These are phyloP conservation scores for Suillus luteus DNA, from an alignment of 768 basidiomycete genomes.

Conservation along the genomic window DNA sequence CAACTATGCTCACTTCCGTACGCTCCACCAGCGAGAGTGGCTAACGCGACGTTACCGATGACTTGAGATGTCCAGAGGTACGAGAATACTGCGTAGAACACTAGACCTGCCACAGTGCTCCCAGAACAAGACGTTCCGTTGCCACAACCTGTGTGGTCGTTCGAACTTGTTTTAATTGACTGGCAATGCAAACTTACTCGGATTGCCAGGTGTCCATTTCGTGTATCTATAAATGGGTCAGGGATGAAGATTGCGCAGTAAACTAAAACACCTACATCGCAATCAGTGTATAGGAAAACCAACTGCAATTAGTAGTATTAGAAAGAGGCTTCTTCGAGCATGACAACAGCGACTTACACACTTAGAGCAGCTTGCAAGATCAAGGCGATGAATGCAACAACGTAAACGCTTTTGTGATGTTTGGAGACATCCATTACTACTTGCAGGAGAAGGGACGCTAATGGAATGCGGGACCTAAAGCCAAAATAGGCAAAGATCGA, in stretches of 20 bases:
- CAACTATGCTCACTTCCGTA: conserved; percentile 49
- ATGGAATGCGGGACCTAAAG: conserved; percentile 70
- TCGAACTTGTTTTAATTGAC: neutral
- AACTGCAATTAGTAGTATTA: conserved; percentile 42
- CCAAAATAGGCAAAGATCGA: conserved; percentile 77
- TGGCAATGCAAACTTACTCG: conserved; percentile 44
- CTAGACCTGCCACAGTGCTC: conserved; percentile 73
- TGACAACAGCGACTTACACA: conserved; percentile 47
- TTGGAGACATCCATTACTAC: conserved; percentile 85
- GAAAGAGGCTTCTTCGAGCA: conserved; percentile 7
- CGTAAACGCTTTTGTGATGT: conserved; percentile 78
- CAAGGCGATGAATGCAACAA: conserved; percentile 73
- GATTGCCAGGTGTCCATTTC: conserved; percentile 78
- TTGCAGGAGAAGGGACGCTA: conserved; percentile 77
- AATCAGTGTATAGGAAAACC: conserved; percentile 77
- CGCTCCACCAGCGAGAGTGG: conserved; percentile 80
- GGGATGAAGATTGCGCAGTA: neutral
- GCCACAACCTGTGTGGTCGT: conserved; percentile 45
- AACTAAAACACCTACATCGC: conserved; percentile 57
- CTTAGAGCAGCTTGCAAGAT: conserved; percentile 69
- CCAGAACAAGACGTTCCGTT: conserved; percentile 61
- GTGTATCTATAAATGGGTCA: conserved; percentile 39
- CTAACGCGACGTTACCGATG: conserved; percentile 73
- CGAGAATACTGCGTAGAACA: conserved; percentile 80
- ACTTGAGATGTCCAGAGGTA: conserved; percentile 88